These are phyloP conservation scores for Galerina sulciceps DNA, from an alignment of 768 basidiomycete genomes.

Conservation along the genomic window DNA sequence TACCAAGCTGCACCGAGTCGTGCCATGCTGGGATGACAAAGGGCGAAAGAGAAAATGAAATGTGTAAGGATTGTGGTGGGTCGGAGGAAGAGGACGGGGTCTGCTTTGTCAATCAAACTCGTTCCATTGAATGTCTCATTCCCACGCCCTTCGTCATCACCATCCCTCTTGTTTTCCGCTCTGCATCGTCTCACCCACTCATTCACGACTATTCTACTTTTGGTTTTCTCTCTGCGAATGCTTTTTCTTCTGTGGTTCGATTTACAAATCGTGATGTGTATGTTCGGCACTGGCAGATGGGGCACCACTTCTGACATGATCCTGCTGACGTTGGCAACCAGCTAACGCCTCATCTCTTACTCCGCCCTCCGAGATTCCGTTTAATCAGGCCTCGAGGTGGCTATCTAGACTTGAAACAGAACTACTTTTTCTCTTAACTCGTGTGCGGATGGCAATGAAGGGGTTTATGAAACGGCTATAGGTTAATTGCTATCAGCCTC, in stretches of 20 bases:
- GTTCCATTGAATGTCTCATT: not conserved
- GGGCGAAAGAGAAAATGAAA: not conserved
- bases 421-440: too few relatives aligned
- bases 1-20: constrained; percentile 30
- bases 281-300: too few relatives aligned
- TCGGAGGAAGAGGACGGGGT: constrained; percentile 1
- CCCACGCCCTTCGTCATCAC: not conserved
- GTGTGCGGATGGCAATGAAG: too few relatives aligned
- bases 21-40: constrained; percentile 22
- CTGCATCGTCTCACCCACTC: not conserved
- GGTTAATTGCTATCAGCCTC: too few relatives aligned
- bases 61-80: not conserved
- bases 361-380: too few relatives aligned
- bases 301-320: too few relatives aligned
- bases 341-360: too few relatives aligned
- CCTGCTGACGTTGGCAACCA: too few relatives aligned
- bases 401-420: too few relatives aligned
- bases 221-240: not conserved
- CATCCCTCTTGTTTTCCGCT: not conserved
- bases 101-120: constrained; percentile 11
- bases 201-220: not conserved
- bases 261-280: too few relatives aligned
- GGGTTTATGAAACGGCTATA: too few relatives aligned
- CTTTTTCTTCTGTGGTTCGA: not conserved
- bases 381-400: too few relatives aligned